Evolutionary conservation across 495 filamentous ascomycete species (phyloP).

Genomic region (Podospora appendiculata): DNA sequence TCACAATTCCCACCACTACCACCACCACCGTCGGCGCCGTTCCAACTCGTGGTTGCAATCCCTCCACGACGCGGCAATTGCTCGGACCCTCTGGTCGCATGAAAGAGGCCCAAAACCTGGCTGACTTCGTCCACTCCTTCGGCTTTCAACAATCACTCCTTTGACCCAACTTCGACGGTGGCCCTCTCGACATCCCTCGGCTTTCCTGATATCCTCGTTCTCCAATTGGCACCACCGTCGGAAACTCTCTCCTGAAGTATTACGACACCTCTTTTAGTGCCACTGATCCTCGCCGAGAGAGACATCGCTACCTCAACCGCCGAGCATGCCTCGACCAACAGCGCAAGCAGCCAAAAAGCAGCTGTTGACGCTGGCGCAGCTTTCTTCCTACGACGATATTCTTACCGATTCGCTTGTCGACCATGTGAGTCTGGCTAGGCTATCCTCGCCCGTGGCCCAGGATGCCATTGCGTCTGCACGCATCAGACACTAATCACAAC

Average conservation of each 20-base stretch:
- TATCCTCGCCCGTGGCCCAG: not conserved
- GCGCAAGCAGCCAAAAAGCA: conserved; percentile 43
- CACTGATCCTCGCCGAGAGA: too few relatives aligned
- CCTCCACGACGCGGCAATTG: not conserved
- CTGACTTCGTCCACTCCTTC: conserved; percentile 11
- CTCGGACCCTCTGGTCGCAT: conserved; percentile 15
- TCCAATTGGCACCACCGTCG: not conserved
- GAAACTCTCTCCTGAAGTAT: too few relatives aligned
- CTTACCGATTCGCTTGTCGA: conserved; percentile 94
- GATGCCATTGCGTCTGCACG: not conserved
- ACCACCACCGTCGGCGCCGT: not conserved
- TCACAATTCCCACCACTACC: conserved; percentile 7
- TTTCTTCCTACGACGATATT: conserved; percentile 92
- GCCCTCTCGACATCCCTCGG: not conserved
- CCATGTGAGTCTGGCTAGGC: conserved; percentile 54
- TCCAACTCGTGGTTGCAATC: not conserved
- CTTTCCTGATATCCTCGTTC: not conserved
- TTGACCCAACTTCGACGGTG: not conserved
- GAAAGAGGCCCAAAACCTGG: conserved; percentile 12
- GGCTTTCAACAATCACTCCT: conserved; percentile 2
- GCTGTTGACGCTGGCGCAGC: conserved; percentile 73
- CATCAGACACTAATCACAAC: not conserved
- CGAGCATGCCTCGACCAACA: conserved; percentile 12
- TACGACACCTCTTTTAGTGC: too few relatives aligned
- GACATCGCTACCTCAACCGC: too few relatives aligned